These are phyloP conservation scores for Akanthomyces dipterigenus DNA, from an alignment of 2,329 filamentous ascomycete genomes.

Conservation along the genomic window DNA sequence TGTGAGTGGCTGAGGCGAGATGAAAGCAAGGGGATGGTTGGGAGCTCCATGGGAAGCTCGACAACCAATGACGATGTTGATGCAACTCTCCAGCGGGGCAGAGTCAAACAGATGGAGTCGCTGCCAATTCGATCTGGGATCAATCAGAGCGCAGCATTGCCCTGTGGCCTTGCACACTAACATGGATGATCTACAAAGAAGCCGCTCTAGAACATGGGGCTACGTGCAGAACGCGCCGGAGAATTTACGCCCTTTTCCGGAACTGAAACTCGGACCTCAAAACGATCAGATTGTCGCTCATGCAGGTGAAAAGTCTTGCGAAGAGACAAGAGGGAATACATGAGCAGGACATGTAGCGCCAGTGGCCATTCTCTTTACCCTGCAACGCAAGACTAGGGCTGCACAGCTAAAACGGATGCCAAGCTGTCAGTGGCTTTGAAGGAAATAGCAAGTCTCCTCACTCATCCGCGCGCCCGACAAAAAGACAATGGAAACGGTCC, in stretches of 20 bases:
- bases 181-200: neutral
- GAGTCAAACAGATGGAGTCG: constrained; percentile 2
- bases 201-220: neutral
- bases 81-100: neutral
- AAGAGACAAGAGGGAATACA: neutral
- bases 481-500: neutral
- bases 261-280: neutral
- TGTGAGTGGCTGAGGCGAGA: constrained; percentile 8
- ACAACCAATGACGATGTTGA: constrained; percentile 5
- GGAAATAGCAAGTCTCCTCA: neutral
- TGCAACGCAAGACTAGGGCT: neutral
- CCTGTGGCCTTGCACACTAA: neutral
- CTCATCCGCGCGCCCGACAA: neutral
- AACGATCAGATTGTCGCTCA: neutral
- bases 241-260: neutral
- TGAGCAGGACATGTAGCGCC: neutral
- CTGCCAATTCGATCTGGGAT: constrained; percentile 5
- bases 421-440: neutral
- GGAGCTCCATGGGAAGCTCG: neutral
- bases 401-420: neutral
- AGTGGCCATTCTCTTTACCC: too few species aligned
- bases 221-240: neutral
- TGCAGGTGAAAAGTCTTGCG: neutral
- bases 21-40: neutral
- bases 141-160: constrained; percentile 5